phyloP scores from a whole-genome alignment of 1,284 basidiomycete species.

The Boletus albobrunnescens region DNA sequence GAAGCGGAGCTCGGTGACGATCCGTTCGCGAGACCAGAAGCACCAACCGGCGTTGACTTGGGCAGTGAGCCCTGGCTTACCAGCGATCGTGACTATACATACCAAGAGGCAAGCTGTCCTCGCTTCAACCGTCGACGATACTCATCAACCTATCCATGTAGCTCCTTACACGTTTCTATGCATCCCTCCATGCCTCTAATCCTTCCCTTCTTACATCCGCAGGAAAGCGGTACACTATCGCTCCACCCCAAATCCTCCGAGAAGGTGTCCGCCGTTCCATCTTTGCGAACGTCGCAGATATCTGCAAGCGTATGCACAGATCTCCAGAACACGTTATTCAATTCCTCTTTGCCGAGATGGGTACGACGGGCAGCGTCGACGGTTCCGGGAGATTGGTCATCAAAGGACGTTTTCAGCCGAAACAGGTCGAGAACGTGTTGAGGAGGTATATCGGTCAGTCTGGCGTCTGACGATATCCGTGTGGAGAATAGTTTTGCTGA shows the following conservation, averaged over 20 bases:
- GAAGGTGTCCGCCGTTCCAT: slow-evolving; percentile 97
- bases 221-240: slow-evolving; percentile 94
- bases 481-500: neutral
- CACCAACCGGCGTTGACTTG: slow-evolving; percentile 53
- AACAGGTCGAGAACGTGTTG: slow-evolving; percentile 97
- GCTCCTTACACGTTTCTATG: slow-evolving; percentile 93
- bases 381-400: slow-evolving; percentile 92
- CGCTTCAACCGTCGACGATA: neutral
- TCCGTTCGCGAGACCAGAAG: slow-evolving; percentile 67
- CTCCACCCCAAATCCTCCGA: slow-evolving; percentile 91
- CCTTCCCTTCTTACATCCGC: slow-evolving; percentile 84
- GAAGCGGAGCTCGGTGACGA: slow-evolving; percentile 84
- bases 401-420: slow-evolving; percentile 97
- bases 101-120: slow-evolving; percentile 67
- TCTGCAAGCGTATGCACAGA: slow-evolving; percentile 98
- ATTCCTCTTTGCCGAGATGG: slow-evolving; percentile 97
- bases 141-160: slow-evolving; percentile 30
- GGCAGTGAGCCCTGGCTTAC: slow-evolving; percentile 85
- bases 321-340: slow-evolving; percentile 99
- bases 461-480: neutral
- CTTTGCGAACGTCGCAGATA: slow-evolving; percentile 95
- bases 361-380: slow-evolving; percentile 95
- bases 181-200: slow-evolving; percentile 89
- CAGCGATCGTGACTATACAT: slow-evolving; percentile 92
- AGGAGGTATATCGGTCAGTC: slow-evolving; percentile 89